These are phyloP conservation scores for Paralagenidium karlingii DNA, from an alignment of 352 stramenopile species.

Conservation along the genomic window DNA sequence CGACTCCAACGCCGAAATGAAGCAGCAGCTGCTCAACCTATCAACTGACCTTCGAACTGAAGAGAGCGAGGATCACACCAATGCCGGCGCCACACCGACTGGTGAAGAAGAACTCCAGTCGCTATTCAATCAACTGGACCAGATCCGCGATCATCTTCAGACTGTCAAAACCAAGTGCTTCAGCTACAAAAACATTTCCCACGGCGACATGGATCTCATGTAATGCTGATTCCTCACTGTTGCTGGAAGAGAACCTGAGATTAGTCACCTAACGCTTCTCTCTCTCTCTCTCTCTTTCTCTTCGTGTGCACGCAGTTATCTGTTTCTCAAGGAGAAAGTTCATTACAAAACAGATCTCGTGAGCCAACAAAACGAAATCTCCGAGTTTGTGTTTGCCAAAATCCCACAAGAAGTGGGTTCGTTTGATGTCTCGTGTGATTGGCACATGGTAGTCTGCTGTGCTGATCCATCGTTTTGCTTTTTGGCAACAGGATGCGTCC, in stretches of 20 bases:
- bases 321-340: slow-evolving; percentile 75
- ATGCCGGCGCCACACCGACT: neutral
- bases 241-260: slow-evolving; percentile 1
- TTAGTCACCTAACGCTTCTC: neutral
- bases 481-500: slow-evolving; percentile 30
- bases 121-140: slow-evolving; percentile 32
- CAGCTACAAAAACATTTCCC: slow-evolving; percentile 38
- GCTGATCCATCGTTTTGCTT: neutral
- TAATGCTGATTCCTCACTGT: slow-evolving; percentile 10
- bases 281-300: too few species aligned
- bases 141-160: slow-evolving; percentile 33
- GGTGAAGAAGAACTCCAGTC: slow-evolving; percentile 29
- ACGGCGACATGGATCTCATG: slow-evolving; percentile 50
- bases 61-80: neutral
- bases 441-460: too few species aligned
- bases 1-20: slow-evolving; percentile 38
- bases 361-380: slow-evolving; percentile 49
- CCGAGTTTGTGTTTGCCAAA: slow-evolving; percentile 40
- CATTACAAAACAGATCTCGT: slow-evolving; percentile 61
- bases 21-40: slow-evolving; percentile 56
- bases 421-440: too few species aligned
- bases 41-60: slow-evolving; percentile 10
- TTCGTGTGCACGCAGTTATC: slow-evolving; percentile 21
- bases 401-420: slow-evolving; percentile 14
- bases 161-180: slow-evolving; percentile 58